These are phyloP conservation scores for Firmiana major DNA, from an alignment of 345 rosid genomes.

Conservation along the genomic window DNA sequence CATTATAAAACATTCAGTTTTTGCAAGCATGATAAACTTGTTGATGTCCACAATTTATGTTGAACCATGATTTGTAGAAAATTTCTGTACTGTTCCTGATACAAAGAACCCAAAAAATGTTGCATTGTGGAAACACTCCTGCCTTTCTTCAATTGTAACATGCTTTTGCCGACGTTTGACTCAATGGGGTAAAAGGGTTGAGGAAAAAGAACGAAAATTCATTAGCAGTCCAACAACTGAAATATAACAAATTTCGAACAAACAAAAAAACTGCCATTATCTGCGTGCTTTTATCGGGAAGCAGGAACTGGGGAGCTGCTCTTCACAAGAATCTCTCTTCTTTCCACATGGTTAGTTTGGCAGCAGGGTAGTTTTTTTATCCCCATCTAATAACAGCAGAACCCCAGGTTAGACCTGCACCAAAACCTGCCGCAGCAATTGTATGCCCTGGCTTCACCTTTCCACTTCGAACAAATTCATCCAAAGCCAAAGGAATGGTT, in stretches of 20 bases:
- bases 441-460: conserved; percentile 76
- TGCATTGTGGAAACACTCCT: background rate
- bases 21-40: background rate
- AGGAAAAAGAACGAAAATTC: conserved; percentile 20
- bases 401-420: conserved; percentile 97
- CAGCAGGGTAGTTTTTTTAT: conserved; percentile 30
- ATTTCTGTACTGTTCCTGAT: background rate
- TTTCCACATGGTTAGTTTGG: conserved; percentile 2
- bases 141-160: background rate
- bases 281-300: conserved; percentile 1
- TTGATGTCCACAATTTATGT: background rate
- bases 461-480: conserved; percentile 85
- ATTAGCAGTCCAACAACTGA: conserved; percentile 16
- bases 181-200: background rate
- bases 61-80: background rate
- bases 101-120: background rate
- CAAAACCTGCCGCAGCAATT: conserved; percentile 82
- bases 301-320: conserved; percentile 15
- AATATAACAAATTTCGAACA: conserved; percentile 6
- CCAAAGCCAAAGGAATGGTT: conserved; percentile 89
- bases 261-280: conserved; percentile 16
- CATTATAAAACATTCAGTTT: background rate
- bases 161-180: background rate
- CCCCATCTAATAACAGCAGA: conserved; percentile 89
- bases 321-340: conserved; percentile 7